These are phyloP conservation scores for Hyaloscypha hepaticicola DNA, from an alignment of 495 filamentous ascomycete species.

Conservation along the genomic window DNA sequence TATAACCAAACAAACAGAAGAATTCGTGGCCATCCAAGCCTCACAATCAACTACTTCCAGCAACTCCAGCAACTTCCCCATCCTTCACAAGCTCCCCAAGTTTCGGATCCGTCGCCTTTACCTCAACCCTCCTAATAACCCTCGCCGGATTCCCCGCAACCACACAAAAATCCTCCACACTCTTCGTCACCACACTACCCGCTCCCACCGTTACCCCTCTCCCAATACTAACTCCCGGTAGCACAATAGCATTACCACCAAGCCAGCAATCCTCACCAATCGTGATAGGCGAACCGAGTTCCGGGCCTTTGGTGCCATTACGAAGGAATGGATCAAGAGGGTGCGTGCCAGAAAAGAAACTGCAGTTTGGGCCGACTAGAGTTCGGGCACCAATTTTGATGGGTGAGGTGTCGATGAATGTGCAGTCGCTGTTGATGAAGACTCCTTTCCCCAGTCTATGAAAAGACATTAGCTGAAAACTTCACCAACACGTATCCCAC, in stretches of 20 bases:
- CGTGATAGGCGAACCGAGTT: constrained; percentile 69
- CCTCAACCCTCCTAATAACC: constrained; percentile 57
- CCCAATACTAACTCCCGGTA: constrained; percentile 83
- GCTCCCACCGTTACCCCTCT: constrained; percentile 72
- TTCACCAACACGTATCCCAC: constrained; percentile 1
- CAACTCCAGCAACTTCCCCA: no score
- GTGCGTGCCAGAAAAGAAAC: constrained; percentile 70
- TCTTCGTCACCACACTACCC: constrained; percentile 85
- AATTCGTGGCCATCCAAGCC: no score
- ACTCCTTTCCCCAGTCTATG: constrained; percentile 58
- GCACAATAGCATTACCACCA: constrained; percentile 71
- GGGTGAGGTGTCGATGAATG: constrained; percentile 73
- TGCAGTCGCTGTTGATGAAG: constrained; percentile 76
- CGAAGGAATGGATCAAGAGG: constrained; percentile 71
- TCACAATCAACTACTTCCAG: no score
- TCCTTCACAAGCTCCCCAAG: background rate
- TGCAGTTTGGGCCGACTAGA: constrained; percentile 76
- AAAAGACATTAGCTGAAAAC: constrained; percentile 1
- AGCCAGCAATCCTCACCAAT: constrained; percentile 92
- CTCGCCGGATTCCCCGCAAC: constrained; percentile 68
- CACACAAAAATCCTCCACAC: constrained; percentile 62
- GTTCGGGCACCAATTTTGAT: constrained; percentile 79
- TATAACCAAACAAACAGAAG: no score
- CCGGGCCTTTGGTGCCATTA: constrained; percentile 73
- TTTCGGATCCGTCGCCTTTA: constrained; percentile 26